These are phyloP conservation scores for Phytophthora cryptogea DNA, from an alignment of 352 stramenopile genomes.

Conservation along the genomic window DNA sequence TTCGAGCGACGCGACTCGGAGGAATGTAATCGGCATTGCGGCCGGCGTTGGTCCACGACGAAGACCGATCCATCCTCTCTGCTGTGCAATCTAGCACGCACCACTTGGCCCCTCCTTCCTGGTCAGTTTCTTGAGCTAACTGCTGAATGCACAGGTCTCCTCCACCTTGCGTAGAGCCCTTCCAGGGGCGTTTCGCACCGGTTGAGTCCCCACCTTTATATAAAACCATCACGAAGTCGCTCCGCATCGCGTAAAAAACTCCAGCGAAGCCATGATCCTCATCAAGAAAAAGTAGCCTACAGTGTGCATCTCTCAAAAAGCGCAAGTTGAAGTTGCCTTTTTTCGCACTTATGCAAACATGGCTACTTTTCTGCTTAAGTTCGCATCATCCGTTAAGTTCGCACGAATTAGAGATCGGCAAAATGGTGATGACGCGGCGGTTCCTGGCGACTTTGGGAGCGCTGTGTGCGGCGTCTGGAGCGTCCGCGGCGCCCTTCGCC, in stretches of 20 bases:
- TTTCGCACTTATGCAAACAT: conserved; percentile 10
- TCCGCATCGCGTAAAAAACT: conserved; percentile 11
- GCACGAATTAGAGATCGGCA: not conserved
- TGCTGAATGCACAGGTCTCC: too few relatives aligned
- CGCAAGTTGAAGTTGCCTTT: conserved; percentile 19
- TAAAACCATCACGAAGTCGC: not conserved
- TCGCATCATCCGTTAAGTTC: conserved; percentile 2
- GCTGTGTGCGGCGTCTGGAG: conserved; percentile 10
- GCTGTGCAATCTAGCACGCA: too few relatives aligned
- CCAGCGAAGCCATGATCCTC: not conserved
- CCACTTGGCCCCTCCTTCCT: not conserved
- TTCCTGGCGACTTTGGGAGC: conserved; percentile 13
- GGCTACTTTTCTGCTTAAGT: conserved; percentile 16
- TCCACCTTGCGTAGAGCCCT: not conserved
- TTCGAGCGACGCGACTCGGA: conserved; percentile 27
- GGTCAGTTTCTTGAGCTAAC: conserved; percentile 21
- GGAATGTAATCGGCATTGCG: conserved; percentile 23
- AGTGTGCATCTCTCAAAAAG: not conserved
- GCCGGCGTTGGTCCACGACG: conserved; percentile 20
- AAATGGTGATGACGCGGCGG: conserved; percentile 27
- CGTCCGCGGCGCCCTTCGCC: conserved; percentile 11
- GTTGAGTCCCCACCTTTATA: conserved; percentile 10
- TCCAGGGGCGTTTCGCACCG: conserved; percentile 13
- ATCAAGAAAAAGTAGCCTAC: too few relatives aligned
- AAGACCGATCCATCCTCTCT: conserved; percentile 31